These are phyloP conservation scores for Blastobotrys arbuscula DNA, from an alignment of 1,139 yeast species.

Conservation along the genomic window DNA sequence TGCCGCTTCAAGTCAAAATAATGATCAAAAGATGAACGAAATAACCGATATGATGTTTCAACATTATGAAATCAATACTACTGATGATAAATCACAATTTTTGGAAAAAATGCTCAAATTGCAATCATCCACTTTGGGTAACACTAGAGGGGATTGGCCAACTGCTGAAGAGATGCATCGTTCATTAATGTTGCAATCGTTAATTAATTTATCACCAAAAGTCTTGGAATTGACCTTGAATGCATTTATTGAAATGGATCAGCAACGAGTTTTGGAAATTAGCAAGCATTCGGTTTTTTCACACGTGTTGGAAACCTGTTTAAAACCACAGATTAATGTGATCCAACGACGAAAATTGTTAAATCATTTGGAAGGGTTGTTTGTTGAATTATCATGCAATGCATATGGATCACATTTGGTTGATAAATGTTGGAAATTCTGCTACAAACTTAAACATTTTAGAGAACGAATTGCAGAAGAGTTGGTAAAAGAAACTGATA, in stretches of 20 bases:
- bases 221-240: slow-evolving; percentile 56
- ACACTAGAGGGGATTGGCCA: slow-evolving; percentile 84
- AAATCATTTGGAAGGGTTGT: slow-evolving; percentile 51
- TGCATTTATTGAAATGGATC: slow-evolving; percentile 55
- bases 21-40: slow-evolving; percentile 59
- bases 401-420: slow-evolving; percentile 91
- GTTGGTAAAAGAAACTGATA: slow-evolving; percentile 52
- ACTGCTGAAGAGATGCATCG: slow-evolving; percentile 85
- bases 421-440: slow-evolving; percentile 77
- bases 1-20: slow-evolving; percentile 49
- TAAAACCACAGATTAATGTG: slow-evolving; percentile 45
- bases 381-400: slow-evolving; percentile 62
- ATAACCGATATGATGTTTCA: slow-evolving; percentile 54
- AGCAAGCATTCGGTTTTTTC: slow-evolving; percentile 85
- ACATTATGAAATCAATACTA: slow-evolving; percentile 43
- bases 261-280: slow-evolving; percentile 58
- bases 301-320: slow-evolving; percentile 52
- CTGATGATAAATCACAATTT: slow-evolving; percentile 35
- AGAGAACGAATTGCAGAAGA: slow-evolving; percentile 81
- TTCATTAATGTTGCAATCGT: slow-evolving; percentile 63
- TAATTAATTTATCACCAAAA: slow-evolving; percentile 50
- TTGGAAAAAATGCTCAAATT: slow-evolving; percentile 65
- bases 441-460: slow-evolving; percentile 70
- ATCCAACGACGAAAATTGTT: slow-evolving; percentile 62
- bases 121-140: slow-evolving; percentile 68